Percentiles rank a stretch among this genome's conserved stretches.
Conservation (phyloP, 257 asterid species). For the Plantago ovata region DNA sequence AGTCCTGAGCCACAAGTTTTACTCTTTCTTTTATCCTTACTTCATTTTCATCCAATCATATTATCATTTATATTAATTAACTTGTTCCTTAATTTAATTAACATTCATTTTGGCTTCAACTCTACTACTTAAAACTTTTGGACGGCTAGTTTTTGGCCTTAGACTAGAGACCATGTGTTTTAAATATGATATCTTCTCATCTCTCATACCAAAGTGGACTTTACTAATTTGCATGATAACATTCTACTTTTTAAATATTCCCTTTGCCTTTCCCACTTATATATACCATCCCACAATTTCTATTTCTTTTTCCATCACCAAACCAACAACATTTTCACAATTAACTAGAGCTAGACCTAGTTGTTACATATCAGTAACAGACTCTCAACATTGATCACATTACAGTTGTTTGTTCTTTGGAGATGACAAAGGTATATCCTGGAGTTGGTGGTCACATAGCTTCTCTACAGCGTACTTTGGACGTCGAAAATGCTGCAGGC, state of each 20-base stretch:
- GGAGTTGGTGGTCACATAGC: conserved; percentile 27
- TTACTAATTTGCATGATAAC: no score
- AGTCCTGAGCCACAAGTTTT: conserved; percentile 41
- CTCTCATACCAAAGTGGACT: background rate
- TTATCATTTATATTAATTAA: background rate
- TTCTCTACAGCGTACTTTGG: background rate
- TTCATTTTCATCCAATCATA: conserved; percentile 11
- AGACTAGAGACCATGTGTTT: background rate
- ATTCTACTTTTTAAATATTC: background rate
- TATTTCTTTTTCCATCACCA: background rate
- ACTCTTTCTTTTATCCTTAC: background rate
- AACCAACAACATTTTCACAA: background rate
- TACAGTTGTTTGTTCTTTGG: background rate
- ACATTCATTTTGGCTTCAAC: conserved; percentile 3
- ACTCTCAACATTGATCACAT: background rate
- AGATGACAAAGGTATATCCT: conserved; percentile 56
- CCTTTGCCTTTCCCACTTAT: background rate
- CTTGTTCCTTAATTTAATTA: background rate
- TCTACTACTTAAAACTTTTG: background rate
- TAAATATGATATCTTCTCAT: background rate
- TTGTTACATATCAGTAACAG: background rate
- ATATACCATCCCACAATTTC: background rate
- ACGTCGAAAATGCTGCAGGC: background rate
- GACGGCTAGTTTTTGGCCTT: conserved; percentile 6
- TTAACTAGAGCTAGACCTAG: background rate